Evolutionary conservation across 1,284 basidiomycete species (phyloP).

Genomic region (Sporisorium iseilematis-ciliati): DNA sequence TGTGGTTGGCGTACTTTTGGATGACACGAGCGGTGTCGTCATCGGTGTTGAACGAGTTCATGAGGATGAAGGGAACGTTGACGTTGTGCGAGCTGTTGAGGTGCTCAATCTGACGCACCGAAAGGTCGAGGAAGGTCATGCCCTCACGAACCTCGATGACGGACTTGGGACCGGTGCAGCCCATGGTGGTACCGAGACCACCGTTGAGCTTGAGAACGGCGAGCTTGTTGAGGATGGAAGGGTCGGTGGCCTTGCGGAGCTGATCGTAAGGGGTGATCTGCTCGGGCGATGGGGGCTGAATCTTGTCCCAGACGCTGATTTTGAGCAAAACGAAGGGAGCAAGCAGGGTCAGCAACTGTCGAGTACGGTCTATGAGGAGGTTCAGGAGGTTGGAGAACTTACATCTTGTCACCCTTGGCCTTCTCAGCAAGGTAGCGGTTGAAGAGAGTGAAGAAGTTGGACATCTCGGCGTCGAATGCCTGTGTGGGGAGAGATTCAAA

Average conservation of each 20-base stretch:
- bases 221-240: slow-evolving; percentile 73
- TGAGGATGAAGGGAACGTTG: slow-evolving; percentile 96
- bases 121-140: slow-evolving; percentile 99
- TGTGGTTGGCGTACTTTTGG: slow-evolving; percentile 94
- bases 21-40: slow-evolving; percentile 78
- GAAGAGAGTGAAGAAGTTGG: slow-evolving; percentile 98
- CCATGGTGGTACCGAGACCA: slow-evolving; percentile 97
- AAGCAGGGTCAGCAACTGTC: not conserved
- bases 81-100: slow-evolving; percentile 76
- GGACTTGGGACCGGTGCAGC: slow-evolving; percentile 77
- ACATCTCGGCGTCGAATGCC: slow-evolving; percentile 98
- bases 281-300: slow-evolving; percentile 92
- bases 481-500: slow-evolving; percentile 66
- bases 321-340: not conserved
- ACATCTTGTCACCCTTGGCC: slow-evolving; percentile 95
- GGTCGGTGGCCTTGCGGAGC: slow-evolving; percentile 72
- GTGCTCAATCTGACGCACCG: slow-evolving; percentile 94
- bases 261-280: slow-evolving; percentile 90
- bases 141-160: slow-evolving; percentile 77
- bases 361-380: too few species aligned
- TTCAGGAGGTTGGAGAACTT: slow-evolving; percentile 65
- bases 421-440: slow-evolving; percentile 96
- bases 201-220: slow-evolving; percentile 99
- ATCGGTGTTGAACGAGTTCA: slow-evolving; percentile 99
- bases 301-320: slow-evolving; percentile 92